phyloP scores from a whole-genome alignment of 306 rosid species.

The Alnus rubra region DNA sequence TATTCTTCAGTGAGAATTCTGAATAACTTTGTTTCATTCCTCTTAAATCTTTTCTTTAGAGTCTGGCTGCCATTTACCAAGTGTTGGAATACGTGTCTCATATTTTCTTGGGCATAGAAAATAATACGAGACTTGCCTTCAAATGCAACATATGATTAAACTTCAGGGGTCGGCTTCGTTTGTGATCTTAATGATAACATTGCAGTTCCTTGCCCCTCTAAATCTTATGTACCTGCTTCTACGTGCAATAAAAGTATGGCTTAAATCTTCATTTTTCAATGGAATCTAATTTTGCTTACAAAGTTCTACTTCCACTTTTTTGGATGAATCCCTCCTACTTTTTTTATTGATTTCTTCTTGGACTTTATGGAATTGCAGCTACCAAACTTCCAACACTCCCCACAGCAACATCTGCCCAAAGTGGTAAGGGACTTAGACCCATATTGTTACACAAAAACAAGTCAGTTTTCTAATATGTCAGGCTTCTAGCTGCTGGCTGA shows the following conservation, averaged over 20 bases:
- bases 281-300: conserved; percentile 2
- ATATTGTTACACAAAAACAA: neutral
- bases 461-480: conserved; percentile 4
- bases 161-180: conserved; percentile 56
- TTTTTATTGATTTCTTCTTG: conserved; percentile 6
- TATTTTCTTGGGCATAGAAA: too few relatives aligned
- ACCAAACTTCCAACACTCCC: conserved; percentile 59
- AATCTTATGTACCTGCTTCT: conserved; percentile 36
- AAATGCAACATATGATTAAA: conserved; percentile 50
- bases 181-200: conserved; percentile 4
- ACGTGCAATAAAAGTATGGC: conserved; percentile 61
- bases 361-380: conserved; percentile 37
- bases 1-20: conserved; percentile 11
- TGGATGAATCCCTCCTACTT: too few relatives aligned
- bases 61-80: conserved; percentile 39
- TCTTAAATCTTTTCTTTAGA: conserved; percentile 36
- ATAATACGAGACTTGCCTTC: conserved; percentile 16
- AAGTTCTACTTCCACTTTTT: neutral
- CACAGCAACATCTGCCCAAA: conserved; percentile 51
- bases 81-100: too few relatives aligned
- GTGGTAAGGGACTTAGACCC: conserved; percentile 34
- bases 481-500: neutral
- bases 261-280: conserved; percentile 6
- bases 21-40: conserved; percentile 13
- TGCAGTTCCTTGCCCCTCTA: conserved; percentile 69